These are phyloP conservation scores for Paralagenidium karlingii DNA, from an alignment of 352 stramenopile genomes.

Conservation along the genomic window DNA sequence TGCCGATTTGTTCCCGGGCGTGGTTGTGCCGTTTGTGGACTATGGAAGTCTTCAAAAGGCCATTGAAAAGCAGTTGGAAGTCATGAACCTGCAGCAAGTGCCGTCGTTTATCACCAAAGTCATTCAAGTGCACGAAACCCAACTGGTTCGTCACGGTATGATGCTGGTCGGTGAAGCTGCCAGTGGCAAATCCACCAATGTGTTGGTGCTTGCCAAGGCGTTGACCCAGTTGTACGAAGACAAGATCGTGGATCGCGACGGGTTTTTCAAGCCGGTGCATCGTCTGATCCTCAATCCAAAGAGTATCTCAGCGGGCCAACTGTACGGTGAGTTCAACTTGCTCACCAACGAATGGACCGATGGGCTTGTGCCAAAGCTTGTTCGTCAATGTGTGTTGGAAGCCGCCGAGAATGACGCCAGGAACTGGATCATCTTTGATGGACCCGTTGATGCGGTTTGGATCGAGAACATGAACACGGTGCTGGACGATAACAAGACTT, in stretches of 20 bases:
- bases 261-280: slow-evolving; percentile 83
- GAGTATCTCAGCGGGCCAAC: slow-evolving; percentile 90
- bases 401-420: slow-evolving; percentile 65
- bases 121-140: slow-evolving; percentile 85
- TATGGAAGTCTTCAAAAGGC: slow-evolving; percentile 86
- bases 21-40: slow-evolving; percentile 90
- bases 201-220: slow-evolving; percentile 55
- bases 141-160: slow-evolving; percentile 88
- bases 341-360: slow-evolving; percentile 94
- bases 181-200: slow-evolving; percentile 82
- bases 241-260: slow-evolving; percentile 68
- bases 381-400: slow-evolving; percentile 79
- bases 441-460: slow-evolving; percentile 85
- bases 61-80: slow-evolving; percentile 69
- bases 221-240: slow-evolving; percentile 67
- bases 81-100: slow-evolving; percentile 71
- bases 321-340: slow-evolving; percentile 91
- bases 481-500: slow-evolving; percentile 81
- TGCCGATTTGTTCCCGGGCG: slow-evolving; percentile 88
- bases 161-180: slow-evolving; percentile 90
- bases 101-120: slow-evolving; percentile 77
- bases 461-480: slow-evolving; percentile 91
- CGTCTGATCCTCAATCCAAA: slow-evolving; percentile 90
- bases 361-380: slow-evolving; percentile 85
- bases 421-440: slow-evolving; percentile 89